A percentile compares a stretch with the other conserved stretches of the same genome.
These are phyloP conservation scores for Metschnikowia amazonensis DNA, from an alignment of 805 yeast species.

Conservation along the genomic window DNA sequence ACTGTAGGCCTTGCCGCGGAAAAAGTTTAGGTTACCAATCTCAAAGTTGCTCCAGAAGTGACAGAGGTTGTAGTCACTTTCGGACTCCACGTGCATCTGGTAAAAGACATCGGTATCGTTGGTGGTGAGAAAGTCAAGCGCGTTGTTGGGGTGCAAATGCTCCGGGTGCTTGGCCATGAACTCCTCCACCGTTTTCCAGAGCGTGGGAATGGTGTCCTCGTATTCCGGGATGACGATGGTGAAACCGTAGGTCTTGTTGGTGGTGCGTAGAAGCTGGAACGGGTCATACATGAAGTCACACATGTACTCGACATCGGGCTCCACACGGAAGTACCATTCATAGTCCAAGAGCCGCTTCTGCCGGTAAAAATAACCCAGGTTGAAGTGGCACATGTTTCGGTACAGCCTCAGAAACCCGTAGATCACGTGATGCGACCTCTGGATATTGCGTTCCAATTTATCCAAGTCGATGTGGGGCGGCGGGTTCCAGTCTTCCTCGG, in stretches of 20 bases:
- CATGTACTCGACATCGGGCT: conserved; percentile 52
- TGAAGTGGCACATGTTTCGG: conserved; percentile 70
- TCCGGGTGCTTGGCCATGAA: conserved; percentile 47
- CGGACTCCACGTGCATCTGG: conserved; percentile 11
- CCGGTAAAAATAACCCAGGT: conserved; percentile 58
- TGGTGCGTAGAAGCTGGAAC: conserved; percentile 39
- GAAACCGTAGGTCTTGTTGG: conserved; percentile 49
- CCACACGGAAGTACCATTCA: conserved; percentile 60
- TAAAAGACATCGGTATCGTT: conserved; percentile 31
- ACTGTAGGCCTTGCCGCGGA: conserved; percentile 44
- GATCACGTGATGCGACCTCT: conserved; percentile 26
- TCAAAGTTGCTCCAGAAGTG: conserved; percentile 75
- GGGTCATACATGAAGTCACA: conserved; percentile 60
- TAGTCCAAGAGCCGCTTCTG: conserved; percentile 43
- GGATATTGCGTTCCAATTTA: conserved; percentile 25
- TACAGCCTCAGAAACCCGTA: conserved; percentile 51
- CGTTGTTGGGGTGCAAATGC: conserved; percentile 44
- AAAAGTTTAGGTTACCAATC: conserved; percentile 49
- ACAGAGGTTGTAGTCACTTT: conserved; percentile 56
- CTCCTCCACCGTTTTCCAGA: conserved; percentile 47
- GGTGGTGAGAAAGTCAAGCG: conserved; percentile 45
- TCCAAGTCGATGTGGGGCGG: conserved; percentile 33
- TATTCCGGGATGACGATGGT: conserved; percentile 49
- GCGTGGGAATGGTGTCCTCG: conserved; percentile 48
- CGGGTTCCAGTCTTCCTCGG: conserved; percentile 38